phyloP scores from a whole-genome alignment of 1,284 basidiomycete species.

The Ganoderma leucocontextum region DNA sequence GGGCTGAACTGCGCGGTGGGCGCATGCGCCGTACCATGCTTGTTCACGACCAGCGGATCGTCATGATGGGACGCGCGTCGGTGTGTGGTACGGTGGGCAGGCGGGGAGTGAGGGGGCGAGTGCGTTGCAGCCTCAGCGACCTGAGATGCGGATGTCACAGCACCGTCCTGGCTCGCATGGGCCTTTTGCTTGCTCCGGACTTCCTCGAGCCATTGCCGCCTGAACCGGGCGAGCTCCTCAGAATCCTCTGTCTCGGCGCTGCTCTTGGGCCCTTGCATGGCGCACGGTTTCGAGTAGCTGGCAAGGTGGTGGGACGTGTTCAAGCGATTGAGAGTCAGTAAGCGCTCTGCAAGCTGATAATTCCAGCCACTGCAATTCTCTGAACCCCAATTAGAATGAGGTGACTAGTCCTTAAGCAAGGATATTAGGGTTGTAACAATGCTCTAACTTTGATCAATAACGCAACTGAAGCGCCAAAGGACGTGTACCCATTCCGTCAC shows the following conservation, averaged over 20 bases:
- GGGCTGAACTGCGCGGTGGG: conserved; percentile 40
- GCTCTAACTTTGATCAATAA: not conserved
- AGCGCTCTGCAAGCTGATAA: conserved; percentile 11
- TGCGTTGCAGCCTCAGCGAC: not conserved
- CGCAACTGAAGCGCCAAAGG: conserved; percentile 1
- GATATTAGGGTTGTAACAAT: not conserved
- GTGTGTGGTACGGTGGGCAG: conserved; percentile 12
- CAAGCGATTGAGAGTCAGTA: conserved; percentile 10
- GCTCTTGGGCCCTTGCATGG: conserved; percentile 12
- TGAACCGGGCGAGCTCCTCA: conserved; percentile 70
- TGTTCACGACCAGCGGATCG: conserved; percentile 12
- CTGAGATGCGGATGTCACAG: not conserved
- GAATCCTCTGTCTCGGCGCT: conserved; percentile 41
- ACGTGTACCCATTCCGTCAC: conserved; percentile 21
- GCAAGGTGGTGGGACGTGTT: conserved; percentile 23
- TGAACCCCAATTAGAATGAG: not conserved
- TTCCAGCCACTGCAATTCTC: not conserved
- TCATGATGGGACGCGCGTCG: conserved; percentile 15
- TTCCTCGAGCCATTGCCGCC: conserved; percentile 79
- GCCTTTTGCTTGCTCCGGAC: conserved; percentile 53
- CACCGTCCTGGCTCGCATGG: conserved; percentile 15
- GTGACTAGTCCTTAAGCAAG: not conserved
- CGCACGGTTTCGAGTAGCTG: conserved; percentile 12
- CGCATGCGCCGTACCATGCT: conserved; percentile 2
- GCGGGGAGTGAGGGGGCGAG: conserved; percentile 14